phyloP scores from a whole-genome alignment of 495 filamentous ascomycete genomes.

The Aspergillus sparsus region DNA sequence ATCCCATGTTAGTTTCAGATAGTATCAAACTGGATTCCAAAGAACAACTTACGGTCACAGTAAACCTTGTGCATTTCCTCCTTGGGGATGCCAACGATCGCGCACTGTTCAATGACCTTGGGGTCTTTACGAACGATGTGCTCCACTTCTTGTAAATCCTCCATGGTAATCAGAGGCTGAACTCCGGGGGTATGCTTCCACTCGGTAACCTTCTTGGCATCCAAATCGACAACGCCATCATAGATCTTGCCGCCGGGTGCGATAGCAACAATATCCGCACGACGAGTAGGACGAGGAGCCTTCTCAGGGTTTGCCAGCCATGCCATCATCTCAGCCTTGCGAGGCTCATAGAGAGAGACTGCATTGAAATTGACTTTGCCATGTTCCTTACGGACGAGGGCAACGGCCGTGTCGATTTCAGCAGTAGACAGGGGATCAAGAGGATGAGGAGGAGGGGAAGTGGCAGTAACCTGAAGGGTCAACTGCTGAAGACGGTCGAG shows the following conservation, averaged over 20 bases:
- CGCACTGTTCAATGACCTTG: conserved; percentile 91
- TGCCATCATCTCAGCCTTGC: conserved; percentile 81
- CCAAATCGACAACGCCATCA: conserved; percentile 80
- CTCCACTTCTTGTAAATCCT: conserved; percentile 89
- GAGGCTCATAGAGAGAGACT: conserved; percentile 83
- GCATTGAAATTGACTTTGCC: conserved; percentile 81
- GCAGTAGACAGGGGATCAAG: conserved; percentile 77
- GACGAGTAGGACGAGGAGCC: conserved; percentile 63
- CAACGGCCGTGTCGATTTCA: conserved; percentile 77
- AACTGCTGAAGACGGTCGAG: conserved; percentile 70
- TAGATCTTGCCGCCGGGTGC: conserved; percentile 77
- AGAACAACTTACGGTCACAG: conserved; percentile 69
- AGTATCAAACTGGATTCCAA: neutral
- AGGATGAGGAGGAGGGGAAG: conserved; percentile 64
- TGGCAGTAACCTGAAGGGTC: conserved; percentile 62
- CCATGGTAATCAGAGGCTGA: conserved; percentile 94
- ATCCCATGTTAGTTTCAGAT: conserved; percentile 11
- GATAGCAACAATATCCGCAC: conserved; percentile 88
- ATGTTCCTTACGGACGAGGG: conserved; percentile 69
- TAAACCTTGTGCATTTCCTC: conserved; percentile 93
- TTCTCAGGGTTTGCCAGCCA: conserved; percentile 71
- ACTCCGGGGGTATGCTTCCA: conserved; percentile 80
- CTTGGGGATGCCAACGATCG: conserved; percentile 77
- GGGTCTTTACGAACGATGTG: conserved; percentile 75
- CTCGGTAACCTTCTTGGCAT: conserved; percentile 65